Evolutionary conservation across 768 basidiomycete genomes (phyloP).

Genomic region (Serendipita indica): DNA sequence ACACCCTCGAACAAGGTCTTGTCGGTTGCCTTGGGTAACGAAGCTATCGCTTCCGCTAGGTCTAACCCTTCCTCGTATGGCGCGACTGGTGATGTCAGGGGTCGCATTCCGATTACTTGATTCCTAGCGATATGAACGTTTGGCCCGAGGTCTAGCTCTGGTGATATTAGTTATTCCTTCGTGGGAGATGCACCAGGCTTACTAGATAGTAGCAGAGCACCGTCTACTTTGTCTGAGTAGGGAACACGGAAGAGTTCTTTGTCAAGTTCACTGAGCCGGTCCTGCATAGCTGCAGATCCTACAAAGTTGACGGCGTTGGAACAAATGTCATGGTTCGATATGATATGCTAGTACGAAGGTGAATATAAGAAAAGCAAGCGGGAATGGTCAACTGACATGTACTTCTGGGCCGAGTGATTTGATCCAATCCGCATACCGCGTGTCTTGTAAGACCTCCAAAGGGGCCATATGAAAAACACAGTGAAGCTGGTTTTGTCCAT

Average conservation of each 20-base stretch:
- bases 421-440: constrained; percentile 60
- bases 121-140: background rate
- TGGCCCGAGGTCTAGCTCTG: constrained; percentile 23
- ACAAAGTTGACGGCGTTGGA: constrained; percentile 61
- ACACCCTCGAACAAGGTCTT: constrained; percentile 7
- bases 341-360: constrained; percentile 43
- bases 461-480: constrained; percentile 61
- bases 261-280: constrained; percentile 60
- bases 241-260: constrained; percentile 57
- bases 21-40: background rate
- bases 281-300: constrained; percentile 53
- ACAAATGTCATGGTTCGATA: constrained; percentile 48
- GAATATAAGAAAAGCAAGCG: too few relatives aligned
- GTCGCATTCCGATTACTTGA: constrained; percentile 5
- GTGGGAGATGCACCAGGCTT: too few relatives aligned
- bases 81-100: background rate
- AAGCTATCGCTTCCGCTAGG: too few relatives aligned
- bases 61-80: background rate
- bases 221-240: too few relatives aligned
- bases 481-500: constrained; percentile 33
- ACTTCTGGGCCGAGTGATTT: constrained; percentile 41
- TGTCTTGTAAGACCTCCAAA: constrained; percentile 50
- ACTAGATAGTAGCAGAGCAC: too few relatives aligned
- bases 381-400: constrained; percentile 38
- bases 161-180: too few relatives aligned